phyloP scores from a whole-genome alignment of 129 eudicot species.

The Dittrichia graveolens region DNA sequence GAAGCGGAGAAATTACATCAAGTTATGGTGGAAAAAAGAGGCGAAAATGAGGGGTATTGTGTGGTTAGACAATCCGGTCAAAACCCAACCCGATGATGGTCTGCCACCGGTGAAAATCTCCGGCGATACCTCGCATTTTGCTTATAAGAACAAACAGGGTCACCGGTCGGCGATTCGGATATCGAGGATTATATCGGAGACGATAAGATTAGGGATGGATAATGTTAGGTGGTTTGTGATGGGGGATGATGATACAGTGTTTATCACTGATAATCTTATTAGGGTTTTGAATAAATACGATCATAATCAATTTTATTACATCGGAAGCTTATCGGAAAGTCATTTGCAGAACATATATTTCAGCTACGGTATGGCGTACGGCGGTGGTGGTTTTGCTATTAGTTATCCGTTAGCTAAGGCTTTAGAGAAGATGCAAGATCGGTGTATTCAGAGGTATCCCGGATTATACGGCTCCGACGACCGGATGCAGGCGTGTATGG shows the following conservation, averaged over 20 bases:
- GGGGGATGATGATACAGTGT: slow-evolving; percentile 97
- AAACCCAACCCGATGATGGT: slow-evolving; percentile 36
- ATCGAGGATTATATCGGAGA: slow-evolving; percentile 82
- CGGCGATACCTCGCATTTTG: slow-evolving; percentile 64
- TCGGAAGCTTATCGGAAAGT: slow-evolving; percentile 85
- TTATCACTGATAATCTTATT: slow-evolving; percentile 79
- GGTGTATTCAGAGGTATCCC: slow-evolving; percentile 88
- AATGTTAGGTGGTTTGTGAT: slow-evolving; percentile 88
- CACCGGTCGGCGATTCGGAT: slow-evolving; percentile 94
- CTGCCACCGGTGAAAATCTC: slow-evolving; percentile 74
- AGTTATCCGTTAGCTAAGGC: slow-evolving; percentile 90
- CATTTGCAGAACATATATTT: slow-evolving; percentile 92
- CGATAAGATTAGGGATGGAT: slow-evolving; percentile 57
- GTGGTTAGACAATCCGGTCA: slow-evolving; percentile 71
- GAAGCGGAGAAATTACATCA: slow-evolving; percentile 69
- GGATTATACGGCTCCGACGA: slow-evolving; percentile 91
- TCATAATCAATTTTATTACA: slow-evolving; percentile 79
- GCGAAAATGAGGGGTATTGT: slow-evolving; percentile 79
- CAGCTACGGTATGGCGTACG: slow-evolving; percentile 90
- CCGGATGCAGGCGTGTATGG: slow-evolving; percentile 99
- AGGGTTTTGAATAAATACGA: slow-evolving; percentile 85
- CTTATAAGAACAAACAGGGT: slow-evolving; percentile 76
- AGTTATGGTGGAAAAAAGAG: slow-evolving; percentile 77
- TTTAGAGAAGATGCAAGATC: slow-evolving; percentile 78
- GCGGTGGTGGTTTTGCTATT: slow-evolving; percentile 97